Conservation (phyloP, 1,284 basidiomycete species). For the Prillingera fragicola region DNA sequence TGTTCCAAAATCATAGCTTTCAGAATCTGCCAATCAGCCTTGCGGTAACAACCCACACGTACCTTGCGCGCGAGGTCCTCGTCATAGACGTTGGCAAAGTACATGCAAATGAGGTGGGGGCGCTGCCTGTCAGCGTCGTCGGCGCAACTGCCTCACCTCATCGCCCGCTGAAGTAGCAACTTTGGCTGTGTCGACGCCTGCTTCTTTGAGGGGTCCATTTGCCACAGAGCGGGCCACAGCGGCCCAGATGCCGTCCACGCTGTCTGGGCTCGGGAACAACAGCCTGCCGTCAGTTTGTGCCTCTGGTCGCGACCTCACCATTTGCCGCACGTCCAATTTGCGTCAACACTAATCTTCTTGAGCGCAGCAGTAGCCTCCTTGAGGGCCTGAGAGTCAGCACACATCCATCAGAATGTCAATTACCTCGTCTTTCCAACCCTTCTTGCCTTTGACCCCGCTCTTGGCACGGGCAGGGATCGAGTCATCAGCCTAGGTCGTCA, state of each 20-base stretch:
- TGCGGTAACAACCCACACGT: conserved; percentile 1
- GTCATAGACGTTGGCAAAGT: conserved; percentile 30
- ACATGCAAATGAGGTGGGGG: conserved; percentile 29
- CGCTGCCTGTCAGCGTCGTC: conserved; percentile 1
- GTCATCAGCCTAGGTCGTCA: conserved; percentile 15
- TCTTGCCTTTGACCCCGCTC: conserved; percentile 32
- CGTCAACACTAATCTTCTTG: conserved; percentile 20
- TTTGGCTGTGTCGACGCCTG: conserved; percentile 25
- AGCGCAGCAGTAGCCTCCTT: conserved; percentile 15
- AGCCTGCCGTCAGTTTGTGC: conserved; percentile 16
- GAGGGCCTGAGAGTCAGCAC: conserved; percentile 12
- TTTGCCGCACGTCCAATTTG: conserved; percentile 27
- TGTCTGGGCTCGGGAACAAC: conserved; percentile 18
- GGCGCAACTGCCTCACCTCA: conserved; percentile 3
- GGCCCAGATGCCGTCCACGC: conserved; percentile 28
- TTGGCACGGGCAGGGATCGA: conserved; percentile 27
- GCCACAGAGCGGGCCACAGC: conserved; percentile 31
- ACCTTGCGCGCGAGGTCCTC: conserved; percentile 21
- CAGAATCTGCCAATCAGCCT: conserved; percentile 18
- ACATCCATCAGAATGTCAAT: neutral
- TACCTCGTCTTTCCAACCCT: conserved; percentile 27
- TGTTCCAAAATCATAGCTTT: conserved; percentile 24
- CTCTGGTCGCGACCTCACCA: conserved; percentile 24
- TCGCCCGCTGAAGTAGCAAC: conserved; percentile 17
- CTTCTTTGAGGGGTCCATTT: conserved; percentile 27